Evolutionary conservation across 176 grass and related monocot species (phyloP).

Genomic region (Oryza glumipatula): DNA sequence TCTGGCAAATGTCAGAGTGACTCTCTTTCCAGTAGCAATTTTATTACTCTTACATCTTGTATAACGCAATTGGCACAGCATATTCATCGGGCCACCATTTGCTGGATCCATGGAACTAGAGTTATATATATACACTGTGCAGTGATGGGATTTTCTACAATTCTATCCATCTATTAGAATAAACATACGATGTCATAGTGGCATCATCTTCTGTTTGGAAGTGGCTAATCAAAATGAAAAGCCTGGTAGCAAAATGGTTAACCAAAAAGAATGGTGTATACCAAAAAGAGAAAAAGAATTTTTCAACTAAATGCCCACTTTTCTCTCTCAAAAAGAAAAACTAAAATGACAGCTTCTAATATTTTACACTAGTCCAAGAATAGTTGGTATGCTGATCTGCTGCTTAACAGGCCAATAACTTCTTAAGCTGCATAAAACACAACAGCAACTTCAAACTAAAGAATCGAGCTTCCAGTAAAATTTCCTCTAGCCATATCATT

Average conservation of each 20-base stretch:
- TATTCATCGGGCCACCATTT: no score
- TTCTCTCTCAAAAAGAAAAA: background rate
- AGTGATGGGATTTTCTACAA: background rate
- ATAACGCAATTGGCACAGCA: background rate
- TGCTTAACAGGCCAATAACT: constrained; percentile 41
- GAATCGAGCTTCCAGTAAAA: constrained; percentile 61
- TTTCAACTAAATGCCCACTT: constrained; percentile 4
- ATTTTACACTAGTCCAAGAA: constrained; percentile 24
- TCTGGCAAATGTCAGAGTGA: background rate
- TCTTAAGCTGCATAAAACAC: constrained; percentile 56
- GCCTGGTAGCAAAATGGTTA: background rate
- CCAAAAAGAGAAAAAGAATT: constrained; percentile 5
- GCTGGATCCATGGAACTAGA: background rate
- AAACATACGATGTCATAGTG: background rate
- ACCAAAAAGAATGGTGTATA: constrained; percentile 37
- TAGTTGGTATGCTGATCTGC: background rate
- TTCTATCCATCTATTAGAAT: constrained; percentile 24
- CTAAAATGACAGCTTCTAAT: background rate
- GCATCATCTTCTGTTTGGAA: background rate
- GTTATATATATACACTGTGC: background rate
- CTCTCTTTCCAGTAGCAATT: background rate
- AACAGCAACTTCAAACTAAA: constrained; percentile 55
- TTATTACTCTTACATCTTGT: constrained; percentile 7
- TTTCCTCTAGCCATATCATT: constrained; percentile 64
- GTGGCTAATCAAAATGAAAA: constrained; percentile 6